phyloP scores from a whole-genome alignment of 2,329 filamentous ascomycete species.

The Lomentospora prolificans region DNA sequence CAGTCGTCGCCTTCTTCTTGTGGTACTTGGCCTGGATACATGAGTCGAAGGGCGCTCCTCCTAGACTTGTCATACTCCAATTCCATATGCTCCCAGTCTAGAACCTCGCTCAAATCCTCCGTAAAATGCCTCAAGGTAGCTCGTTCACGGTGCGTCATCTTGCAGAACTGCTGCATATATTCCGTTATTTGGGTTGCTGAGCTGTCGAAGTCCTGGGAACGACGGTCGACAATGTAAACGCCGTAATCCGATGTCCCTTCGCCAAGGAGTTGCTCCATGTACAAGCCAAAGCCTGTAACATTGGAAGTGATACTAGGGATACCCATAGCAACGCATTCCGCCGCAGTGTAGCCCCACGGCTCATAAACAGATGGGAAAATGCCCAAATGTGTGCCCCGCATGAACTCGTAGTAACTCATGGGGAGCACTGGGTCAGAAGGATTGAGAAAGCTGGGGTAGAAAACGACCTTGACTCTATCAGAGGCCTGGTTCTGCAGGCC shows the following conservation, averaged over 20 bases:
- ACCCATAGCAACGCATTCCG: constrained; percentile 98
- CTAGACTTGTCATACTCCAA: not conserved
- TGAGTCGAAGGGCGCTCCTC: not conserved
- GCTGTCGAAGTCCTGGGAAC: constrained; percentile 91
- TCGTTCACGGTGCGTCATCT: constrained; percentile 19
- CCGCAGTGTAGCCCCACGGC: constrained; percentile 97
- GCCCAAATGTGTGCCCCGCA: constrained; percentile 89
- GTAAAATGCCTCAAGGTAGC: not conserved
- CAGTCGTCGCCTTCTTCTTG: not conserved
- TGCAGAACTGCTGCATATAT: constrained; percentile 30
- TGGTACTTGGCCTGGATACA: not conserved
- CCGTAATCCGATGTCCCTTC: constrained; percentile 87
- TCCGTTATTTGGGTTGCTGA: constrained; percentile 84
- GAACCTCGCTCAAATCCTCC: not conserved
- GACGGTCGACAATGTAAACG: constrained; percentile 96
- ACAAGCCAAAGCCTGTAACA: constrained; percentile 93
- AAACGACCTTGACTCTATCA: constrained; percentile 94
- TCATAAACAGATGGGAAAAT: constrained; percentile 98
- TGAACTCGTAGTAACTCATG: constrained; percentile 96
- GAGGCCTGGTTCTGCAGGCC: constrained; percentile 94
- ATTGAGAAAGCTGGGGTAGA: constrained; percentile 96
- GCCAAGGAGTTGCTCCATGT: constrained; percentile 98
- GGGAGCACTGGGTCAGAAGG: constrained; percentile 91
- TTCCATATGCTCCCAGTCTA: constrained; percentile 3
- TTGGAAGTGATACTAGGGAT: constrained; percentile 98